These are phyloP conservation scores for Saturnispora zaruensis DNA, from an alignment of 805 yeast species.

Conservation along the genomic window DNA sequence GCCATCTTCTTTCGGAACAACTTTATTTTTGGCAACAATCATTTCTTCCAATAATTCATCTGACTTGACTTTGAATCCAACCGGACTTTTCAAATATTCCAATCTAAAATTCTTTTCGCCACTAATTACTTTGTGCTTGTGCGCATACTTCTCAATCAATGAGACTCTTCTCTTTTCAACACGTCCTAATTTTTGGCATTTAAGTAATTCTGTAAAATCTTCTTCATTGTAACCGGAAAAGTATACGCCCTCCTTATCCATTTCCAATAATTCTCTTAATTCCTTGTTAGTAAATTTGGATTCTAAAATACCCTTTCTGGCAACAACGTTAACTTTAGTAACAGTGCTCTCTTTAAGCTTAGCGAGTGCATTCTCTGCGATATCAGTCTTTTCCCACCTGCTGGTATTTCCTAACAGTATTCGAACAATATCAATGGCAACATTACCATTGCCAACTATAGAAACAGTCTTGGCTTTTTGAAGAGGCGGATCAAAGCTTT, in stretches of 20 bases:
- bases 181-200: slow-evolving; percentile 34
- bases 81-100: slow-evolving; percentile 62
- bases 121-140: slow-evolving; percentile 4
- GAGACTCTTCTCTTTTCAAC: slow-evolving; percentile 56
- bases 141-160: slow-evolving; percentile 46
- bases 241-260: slow-evolving; percentile 38
- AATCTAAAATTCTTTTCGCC: slow-evolving; percentile 48
- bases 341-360: slow-evolving; percentile 46
- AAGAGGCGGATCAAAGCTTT: slow-evolving; percentile 47
- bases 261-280: slow-evolving; percentile 69
- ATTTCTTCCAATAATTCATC: slow-evolving; percentile 37
- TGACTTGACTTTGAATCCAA: slow-evolving; percentile 34
- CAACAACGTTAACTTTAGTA: slow-evolving; percentile 63
- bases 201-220: slow-evolving; percentile 26
- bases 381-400: slow-evolving; percentile 61
- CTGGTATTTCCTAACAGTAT: slow-evolving; percentile 53
- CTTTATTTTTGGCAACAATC: slow-evolving; percentile 39
- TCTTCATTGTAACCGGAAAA: slow-evolving; percentile 41
- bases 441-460: slow-evolving; percentile 95
- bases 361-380: slow-evolving; percentile 50
- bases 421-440: slow-evolving; percentile 85
- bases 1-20: slow-evolving; percentile 25
- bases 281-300: slow-evolving; percentile 92
- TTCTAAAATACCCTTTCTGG: slow-evolving; percentile 77
- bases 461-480: slow-evolving; percentile 54